Percentiles rank a stretch among this genome's conserved stretches.
These are phyloP conservation scores for Fusarium clavum DNA, from an alignment of 2,329 filamentous ascomycete species.

Conservation along the genomic window DNA sequence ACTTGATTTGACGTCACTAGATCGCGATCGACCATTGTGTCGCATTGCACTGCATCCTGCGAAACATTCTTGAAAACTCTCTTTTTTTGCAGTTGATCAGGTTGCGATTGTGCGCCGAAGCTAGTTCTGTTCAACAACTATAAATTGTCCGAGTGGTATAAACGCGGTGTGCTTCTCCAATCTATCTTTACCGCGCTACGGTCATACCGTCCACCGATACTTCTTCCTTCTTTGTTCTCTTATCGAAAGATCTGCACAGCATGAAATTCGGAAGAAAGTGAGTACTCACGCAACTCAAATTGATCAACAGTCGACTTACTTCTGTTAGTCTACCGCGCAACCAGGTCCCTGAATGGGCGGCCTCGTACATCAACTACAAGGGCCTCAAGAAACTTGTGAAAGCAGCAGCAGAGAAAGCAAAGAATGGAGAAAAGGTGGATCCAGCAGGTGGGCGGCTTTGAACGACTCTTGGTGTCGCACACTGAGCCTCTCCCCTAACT, in stretches of 20 bases:
- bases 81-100: not conserved
- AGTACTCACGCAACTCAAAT: slow-evolving; percentile 43
- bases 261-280: slow-evolving; percentile 76
- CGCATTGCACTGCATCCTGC: slow-evolving; percentile 6
- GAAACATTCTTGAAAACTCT: slow-evolving; percentile 8
- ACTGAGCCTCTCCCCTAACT: slow-evolving; percentile 50
- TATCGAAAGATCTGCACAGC: slow-evolving; percentile 8
- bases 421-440: slow-evolving; percentile 81
- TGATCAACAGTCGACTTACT: slow-evolving; percentile 12
- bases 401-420: slow-evolving; percentile 72
- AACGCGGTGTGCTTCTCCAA: slow-evolving; percentile 23
- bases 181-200: slow-evolving; percentile 9
- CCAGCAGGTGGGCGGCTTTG: slow-evolving; percentile 79
- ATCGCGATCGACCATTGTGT: slow-evolving; percentile 9
- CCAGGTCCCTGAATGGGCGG: slow-evolving; percentile 88
- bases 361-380: slow-evolving; percentile 89
- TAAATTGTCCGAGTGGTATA: slow-evolving; percentile 9
- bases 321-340: slow-evolving; percentile 75
- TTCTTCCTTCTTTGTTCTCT: slow-evolving; percentile 13
- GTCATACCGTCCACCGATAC: slow-evolving; percentile 11
- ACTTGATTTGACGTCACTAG: slow-evolving; percentile 35
- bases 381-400: slow-evolving; percentile 96
- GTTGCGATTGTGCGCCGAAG: slow-evolving; percentile 4
- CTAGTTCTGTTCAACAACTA: slow-evolving; percentile 14
- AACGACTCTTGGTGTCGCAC: slow-evolving; percentile 45